These are phyloP conservation scores for Tephrocybe sp. DNA, from an alignment of 768 basidiomycete genomes.

Conservation along the genomic window DNA sequence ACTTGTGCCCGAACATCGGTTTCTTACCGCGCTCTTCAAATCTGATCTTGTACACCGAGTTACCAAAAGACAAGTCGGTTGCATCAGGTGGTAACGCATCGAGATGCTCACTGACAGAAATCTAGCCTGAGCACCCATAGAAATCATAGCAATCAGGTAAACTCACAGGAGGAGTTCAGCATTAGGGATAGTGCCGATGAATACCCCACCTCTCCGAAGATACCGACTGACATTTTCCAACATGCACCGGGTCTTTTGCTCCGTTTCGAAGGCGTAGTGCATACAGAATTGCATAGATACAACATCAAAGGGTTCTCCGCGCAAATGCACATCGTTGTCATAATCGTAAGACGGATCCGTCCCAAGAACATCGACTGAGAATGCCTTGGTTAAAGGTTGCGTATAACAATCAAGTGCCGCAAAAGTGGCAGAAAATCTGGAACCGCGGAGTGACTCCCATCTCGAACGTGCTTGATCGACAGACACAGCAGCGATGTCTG, in stretches of 20 bases:
- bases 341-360: slow-evolving; percentile 20
- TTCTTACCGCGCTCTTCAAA: slow-evolving; percentile 72
- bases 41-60: slow-evolving; percentile 84
- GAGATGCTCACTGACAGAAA: slow-evolving; percentile 61
- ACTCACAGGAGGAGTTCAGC: slow-evolving; percentile 81
- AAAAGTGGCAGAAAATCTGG: slow-evolving; percentile 77
- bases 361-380: slow-evolving; percentile 59
- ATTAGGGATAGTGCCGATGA: slow-evolving; percentile 97
- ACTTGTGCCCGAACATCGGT: slow-evolving; percentile 85
- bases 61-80: slow-evolving; percentile 81
- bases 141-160: slow-evolving; percentile 9
- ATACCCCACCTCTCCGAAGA: slow-evolving; percentile 83
- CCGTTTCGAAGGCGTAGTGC: slow-evolving; percentile 98
- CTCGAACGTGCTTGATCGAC: slow-evolving; percentile 84
- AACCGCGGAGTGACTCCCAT: slow-evolving; percentile 50
- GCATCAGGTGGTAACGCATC: slow-evolving; percentile 64
- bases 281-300: slow-evolving; percentile 99
- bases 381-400: slow-evolving; percentile 65
- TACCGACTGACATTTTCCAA: slow-evolving; percentile 83
- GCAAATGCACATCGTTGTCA: slow-evolving; percentile 8
- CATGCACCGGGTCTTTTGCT: slow-evolving; percentile 87
- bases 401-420: slow-evolving; percentile 88
- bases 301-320: slow-evolving; percentile 76
- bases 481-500: slow-evolving; percentile 90
- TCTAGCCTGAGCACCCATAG: slow-evolving; percentile 1